Evolutionary conservation across 192 early-diverging fungal genomes (phyloP).

Genomic region (Podila clonocystis): DNA sequence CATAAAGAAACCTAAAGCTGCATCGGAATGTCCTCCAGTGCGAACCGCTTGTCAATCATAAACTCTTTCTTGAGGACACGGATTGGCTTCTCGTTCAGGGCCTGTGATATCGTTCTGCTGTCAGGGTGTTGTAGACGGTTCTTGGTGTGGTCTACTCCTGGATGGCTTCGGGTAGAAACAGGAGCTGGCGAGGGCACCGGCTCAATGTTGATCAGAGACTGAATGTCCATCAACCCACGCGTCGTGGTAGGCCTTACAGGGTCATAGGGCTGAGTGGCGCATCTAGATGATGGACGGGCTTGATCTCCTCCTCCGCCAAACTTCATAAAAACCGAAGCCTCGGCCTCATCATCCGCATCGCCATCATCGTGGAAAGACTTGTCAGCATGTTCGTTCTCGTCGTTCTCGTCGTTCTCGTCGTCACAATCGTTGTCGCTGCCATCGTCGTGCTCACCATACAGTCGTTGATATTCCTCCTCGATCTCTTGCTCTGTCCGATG

Average conservation of each 20-base stretch:
- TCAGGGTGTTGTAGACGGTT: slow-evolving; percentile 1
- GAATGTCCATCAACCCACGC: slow-evolving; percentile 14
- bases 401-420: not conserved
- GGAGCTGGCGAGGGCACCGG: not conserved
- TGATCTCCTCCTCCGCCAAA: slow-evolving; percentile 3
- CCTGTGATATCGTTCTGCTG: not conserved
- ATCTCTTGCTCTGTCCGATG: slow-evolving; percentile 40
- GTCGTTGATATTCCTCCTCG: slow-evolving; percentile 22
- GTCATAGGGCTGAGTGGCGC: no score
- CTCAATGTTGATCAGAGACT: not conserved
- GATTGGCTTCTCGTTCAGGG: slow-evolving; percentile 17
- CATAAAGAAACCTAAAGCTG: slow-evolving; percentile 4
- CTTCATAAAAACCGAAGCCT: slow-evolving; percentile 6
- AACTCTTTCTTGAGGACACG: slow-evolving; percentile 28
- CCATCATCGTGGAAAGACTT: slow-evolving; percentile 11
- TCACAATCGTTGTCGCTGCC: slow-evolving; percentile 2
- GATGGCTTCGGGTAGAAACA: not conserved
- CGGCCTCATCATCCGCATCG: slow-evolving; percentile 36
- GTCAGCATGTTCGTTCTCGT: not conserved
- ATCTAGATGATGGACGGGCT: not conserved
- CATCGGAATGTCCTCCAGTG: slow-evolving; percentile 36
- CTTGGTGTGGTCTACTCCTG: not conserved
- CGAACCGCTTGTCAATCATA: slow-evolving; percentile 33
- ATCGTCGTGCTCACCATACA: slow-evolving; percentile 22
- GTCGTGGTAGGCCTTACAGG: not conserved